Evolutionary conservation across 225 moss, liverwort and hornwort species (phyloP).

Genomic region (Ulota crispa): DNA sequence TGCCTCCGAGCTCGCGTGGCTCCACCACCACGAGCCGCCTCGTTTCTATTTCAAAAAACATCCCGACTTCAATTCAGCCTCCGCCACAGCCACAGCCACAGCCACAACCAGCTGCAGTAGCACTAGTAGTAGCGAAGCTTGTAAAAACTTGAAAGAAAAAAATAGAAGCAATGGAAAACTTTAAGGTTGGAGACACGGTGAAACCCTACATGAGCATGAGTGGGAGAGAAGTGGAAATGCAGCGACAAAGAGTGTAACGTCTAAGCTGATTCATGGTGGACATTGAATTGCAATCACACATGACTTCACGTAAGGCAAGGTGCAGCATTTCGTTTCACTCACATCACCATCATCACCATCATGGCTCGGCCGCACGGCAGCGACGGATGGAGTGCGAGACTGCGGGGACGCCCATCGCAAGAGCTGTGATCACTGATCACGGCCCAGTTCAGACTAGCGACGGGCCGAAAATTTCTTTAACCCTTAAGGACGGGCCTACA

Average conservation of each 20-base stretch:
- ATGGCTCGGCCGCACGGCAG: background rate
- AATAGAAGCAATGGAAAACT: background rate
- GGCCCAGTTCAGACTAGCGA: too few relatives aligned
- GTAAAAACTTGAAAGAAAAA: background rate
- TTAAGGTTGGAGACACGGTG: background rate
- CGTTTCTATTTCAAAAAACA: slow-evolving; percentile 62
- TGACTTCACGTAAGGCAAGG: background rate
- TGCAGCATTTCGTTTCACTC: background rate
- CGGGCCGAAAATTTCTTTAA: too few relatives aligned
- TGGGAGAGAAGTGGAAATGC: background rate
- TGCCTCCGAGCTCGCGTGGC: slow-evolving; percentile 52
- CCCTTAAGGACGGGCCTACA: too few relatives aligned
- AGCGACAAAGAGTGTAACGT: background rate
- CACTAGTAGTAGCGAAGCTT: background rate
- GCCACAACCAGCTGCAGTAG: too few relatives aligned
- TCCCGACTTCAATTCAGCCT: slow-evolving; percentile 8
- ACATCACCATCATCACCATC: slow-evolving; percentile 17
- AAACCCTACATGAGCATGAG: background rate
- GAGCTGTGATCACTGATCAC: too few relatives aligned
- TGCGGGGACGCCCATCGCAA: too few relatives aligned
- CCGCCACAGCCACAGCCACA: background rate
- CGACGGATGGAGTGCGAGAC: too few relatives aligned
- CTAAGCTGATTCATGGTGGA: background rate
- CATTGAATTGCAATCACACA: background rate
- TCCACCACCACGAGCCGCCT: slow-evolving; percentile 61